These are phyloP conservation scores for Arabis alpina DNA, from an alignment of 345 rosid species.

Conservation along the genomic window DNA sequence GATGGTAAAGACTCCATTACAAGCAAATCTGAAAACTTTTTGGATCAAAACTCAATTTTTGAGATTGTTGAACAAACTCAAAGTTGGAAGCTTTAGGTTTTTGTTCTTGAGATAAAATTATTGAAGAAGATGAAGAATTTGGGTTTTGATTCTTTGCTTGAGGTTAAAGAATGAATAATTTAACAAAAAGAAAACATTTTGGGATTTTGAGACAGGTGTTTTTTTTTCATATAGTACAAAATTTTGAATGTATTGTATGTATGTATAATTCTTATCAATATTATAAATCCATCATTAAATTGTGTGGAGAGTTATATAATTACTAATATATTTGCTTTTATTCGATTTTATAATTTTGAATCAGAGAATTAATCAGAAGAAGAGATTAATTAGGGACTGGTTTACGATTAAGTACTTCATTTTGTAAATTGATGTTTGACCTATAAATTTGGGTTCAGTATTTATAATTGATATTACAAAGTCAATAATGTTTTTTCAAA, in stretches of 20 bases:
- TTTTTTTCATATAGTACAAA: constrained; percentile 9
- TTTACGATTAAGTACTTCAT: background rate
- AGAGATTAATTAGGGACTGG: background rate
- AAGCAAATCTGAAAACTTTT: background rate
- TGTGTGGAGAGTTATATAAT: too few species aligned
- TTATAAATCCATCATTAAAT: too few species aligned
- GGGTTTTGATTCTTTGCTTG: constrained; percentile 40
- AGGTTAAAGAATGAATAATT: constrained; percentile 35
- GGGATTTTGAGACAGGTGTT: constrained; percentile 29
- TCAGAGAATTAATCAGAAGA: background rate
- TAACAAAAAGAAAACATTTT: background rate
- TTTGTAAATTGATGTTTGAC: constrained; percentile 11
- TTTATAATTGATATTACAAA: background rate
- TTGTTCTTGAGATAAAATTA: constrained; percentile 2
- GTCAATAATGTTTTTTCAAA: background rate
- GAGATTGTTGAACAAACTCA: too few species aligned
- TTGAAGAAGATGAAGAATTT: background rate
- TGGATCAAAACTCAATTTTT: constrained; percentile 12
- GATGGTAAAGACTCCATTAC: constrained; percentile 47
- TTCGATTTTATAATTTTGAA: background rate
- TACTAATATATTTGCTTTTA: background rate
- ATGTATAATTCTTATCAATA: background rate
- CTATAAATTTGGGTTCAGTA: background rate
- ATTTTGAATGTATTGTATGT: background rate
- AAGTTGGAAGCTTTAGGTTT: background rate